Base-by-base conservation (phyloP, 768 basidiomycete genomes). In the Collybia mongolica region DNA sequence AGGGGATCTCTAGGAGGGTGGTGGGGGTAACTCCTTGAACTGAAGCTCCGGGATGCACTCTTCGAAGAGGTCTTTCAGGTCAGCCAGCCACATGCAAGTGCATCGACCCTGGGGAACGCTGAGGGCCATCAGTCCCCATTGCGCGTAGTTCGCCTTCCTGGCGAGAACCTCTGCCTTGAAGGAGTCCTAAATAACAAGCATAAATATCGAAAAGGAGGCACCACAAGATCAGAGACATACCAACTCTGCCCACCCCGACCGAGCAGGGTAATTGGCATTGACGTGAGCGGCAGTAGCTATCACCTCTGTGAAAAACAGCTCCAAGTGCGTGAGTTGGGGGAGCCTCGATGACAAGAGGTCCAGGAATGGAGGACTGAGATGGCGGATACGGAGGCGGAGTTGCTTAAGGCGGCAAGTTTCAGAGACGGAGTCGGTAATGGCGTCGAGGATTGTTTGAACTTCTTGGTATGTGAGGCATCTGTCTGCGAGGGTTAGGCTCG, bases 401-500 rank as follows among this genome's bases (percentile, higher is more conserved):
- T 54, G 48, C 15, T 49, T 60, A 5, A 65, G 56, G 19, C 23
- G 47, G 12, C 43, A 39, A 2, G 55, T 50, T 24, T 45, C 15
- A 7, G 44, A 36, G 40, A 46, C 24, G 17, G 48, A 15, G 35
- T 39, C 18, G 19, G 35, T 37, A 11, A 70, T 60, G 28, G 44
- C 48, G 5, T 54, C 47, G 18, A 75, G 63, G n/a, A 73, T 54
- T 2, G 45, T 42, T 17, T 45, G 48, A 19, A 77, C 49, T 37
- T 75, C 72, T 11, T 58, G 43, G 38, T 51, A 54, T 9, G 53
- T 60, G 15, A 77, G 62, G 0, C 59, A 55, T 20, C 73, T 63
- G 45, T 74, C 74, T n/a, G 66, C 67, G 32, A 78, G 62, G 29
- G 59, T 63, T 20, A 78, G 56, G 3, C 63, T 64, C 20, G 61